phyloP scores from a whole-genome alignment of 352 stramenopile genomes.

The Phytophthora podocarpi region DNA sequence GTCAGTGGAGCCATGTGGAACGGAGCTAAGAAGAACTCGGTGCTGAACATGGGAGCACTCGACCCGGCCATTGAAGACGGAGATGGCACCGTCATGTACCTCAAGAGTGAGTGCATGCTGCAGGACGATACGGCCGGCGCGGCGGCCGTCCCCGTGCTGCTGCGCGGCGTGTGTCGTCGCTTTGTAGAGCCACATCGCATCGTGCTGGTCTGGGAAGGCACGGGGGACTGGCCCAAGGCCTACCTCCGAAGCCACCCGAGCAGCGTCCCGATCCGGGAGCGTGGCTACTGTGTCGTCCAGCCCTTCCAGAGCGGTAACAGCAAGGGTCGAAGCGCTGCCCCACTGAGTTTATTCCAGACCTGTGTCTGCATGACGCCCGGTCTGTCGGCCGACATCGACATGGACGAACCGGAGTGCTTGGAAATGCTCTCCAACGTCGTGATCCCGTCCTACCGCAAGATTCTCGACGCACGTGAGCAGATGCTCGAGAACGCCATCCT shows the following conservation, averaged over 20 bases:
- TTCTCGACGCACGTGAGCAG: slow-evolving; percentile 44
- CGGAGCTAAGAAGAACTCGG: slow-evolving; percentile 21
- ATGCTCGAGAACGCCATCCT: slow-evolving; percentile 45
- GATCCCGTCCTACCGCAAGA: slow-evolving; percentile 43
- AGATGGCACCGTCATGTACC: slow-evolving; percentile 21
- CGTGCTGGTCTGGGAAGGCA: slow-evolving; percentile 40
- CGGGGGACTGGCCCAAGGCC: slow-evolving; percentile 39
- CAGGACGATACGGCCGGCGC: slow-evolving; percentile 12
- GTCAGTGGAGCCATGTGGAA: slow-evolving; percentile 32
- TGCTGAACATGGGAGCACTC: slow-evolving; percentile 14
- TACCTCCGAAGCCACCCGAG: slow-evolving; percentile 20
- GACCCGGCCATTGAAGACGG: slow-evolving; percentile 1
- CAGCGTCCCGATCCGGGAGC: slow-evolving; percentile 42
- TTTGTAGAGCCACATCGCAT: slow-evolving; percentile 32
- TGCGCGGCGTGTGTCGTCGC: slow-evolving; percentile 33
- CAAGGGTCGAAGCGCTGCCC: slow-evolving; percentile 5
- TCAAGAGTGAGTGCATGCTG: slow-evolving; percentile 36
- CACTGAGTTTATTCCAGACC: slow-evolving; percentile 33
- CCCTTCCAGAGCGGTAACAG: slow-evolving; percentile 6
- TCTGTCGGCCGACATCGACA: slow-evolving; percentile 31
- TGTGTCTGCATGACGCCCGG: slow-evolving; percentile 42
- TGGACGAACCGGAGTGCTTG: slow-evolving; percentile 35
- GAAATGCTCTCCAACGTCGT: slow-evolving; percentile 37
- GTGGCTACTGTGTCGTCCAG: slow-evolving; percentile 40
- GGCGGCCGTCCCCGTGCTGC: slow-evolving; percentile 27